Evolutionary conservation across 495 filamentous ascomycete genomes (phyloP).

Genomic region (Trichocladium antarcticum): DNA sequence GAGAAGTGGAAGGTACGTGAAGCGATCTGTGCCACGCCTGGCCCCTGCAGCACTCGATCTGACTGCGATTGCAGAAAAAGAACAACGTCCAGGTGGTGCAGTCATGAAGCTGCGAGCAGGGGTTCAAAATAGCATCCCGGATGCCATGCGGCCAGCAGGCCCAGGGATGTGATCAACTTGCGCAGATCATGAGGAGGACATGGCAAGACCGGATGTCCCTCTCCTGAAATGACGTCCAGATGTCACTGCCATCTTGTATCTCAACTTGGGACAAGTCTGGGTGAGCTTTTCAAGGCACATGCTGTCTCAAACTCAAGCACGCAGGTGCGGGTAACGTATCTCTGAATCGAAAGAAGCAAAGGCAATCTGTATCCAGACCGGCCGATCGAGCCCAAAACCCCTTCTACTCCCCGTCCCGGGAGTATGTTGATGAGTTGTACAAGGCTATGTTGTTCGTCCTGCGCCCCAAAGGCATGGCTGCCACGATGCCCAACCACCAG

Average conservation of each 20-base stretch:
- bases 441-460: constrained; percentile 27
- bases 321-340: neutral
- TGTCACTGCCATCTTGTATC: neutral
- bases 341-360: constrained; percentile 2
- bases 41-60: constrained; percentile 6
- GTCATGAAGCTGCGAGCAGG: constrained; percentile 31
- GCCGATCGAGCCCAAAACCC: neutral
- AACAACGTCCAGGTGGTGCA: constrained; percentile 97
- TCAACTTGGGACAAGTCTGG: neutral
- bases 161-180: constrained; percentile 1
- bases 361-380: constrained; percentile 5
- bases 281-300: neutral
- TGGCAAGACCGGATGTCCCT: neutral
- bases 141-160: constrained; percentile 17
- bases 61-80: constrained; percentile 62
- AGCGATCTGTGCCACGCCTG: neutral
- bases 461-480: constrained; percentile 35
- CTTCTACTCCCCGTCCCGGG: constrained; percentile 4
- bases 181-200: neutral
- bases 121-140: neutral
- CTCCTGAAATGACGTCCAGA: neutral
- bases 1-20: constrained; percentile 91
- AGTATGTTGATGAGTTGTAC: constrained; percentile 41
- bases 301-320: neutral
- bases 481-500: constrained; percentile 39